Percentiles rank a stretch among this genome's conserved stretches.
phyloP scores from a whole-genome alignment of 495 filamentous ascomycete genomes.

The Penicillium ochrochloron region DNA sequence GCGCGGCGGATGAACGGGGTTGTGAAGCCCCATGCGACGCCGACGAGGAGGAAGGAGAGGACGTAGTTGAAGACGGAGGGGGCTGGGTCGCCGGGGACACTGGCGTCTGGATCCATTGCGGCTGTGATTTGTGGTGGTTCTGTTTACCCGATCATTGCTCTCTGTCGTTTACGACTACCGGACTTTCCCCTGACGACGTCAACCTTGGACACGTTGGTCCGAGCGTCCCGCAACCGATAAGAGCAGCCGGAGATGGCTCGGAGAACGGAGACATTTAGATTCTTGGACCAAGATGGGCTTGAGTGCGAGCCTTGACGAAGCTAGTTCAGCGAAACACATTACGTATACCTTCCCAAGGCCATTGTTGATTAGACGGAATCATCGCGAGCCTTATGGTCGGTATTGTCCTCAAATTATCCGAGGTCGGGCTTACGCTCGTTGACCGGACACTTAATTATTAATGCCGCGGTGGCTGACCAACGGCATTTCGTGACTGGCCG shows the following conservation, averaged over 20 bases:
- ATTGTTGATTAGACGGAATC: not conserved
- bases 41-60: constrained; percentile 88
- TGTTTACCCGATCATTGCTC: not conserved
- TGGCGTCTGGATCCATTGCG: constrained; percentile 38
- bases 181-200: not conserved
- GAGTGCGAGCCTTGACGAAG: not conserved
- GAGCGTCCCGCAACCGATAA: constrained; percentile 7
- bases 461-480: constrained; percentile 1
- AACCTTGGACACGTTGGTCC: constrained; percentile 2
- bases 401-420: not conserved
- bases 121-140: not conserved
- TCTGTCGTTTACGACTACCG: not conserved
- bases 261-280: not conserved
- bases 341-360: not conserved
- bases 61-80: constrained; percentile 78
- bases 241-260: not conserved
- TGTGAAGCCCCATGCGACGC: constrained; percentile 79
- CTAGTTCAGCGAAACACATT: too few species aligned
- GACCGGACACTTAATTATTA: constrained; percentile 1
- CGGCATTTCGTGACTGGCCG: not conserved
- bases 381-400: not conserved
- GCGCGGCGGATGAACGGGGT: constrained; percentile 64
- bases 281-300: not conserved
- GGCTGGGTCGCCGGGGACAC: constrained; percentile 52
- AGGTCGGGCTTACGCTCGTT: not conserved